These are phyloP conservation scores for Ophiocordyceps camponoti-saundersi DNA, from an alignment of 2,329 filamentous ascomycete species.

Conservation along the genomic window DNA sequence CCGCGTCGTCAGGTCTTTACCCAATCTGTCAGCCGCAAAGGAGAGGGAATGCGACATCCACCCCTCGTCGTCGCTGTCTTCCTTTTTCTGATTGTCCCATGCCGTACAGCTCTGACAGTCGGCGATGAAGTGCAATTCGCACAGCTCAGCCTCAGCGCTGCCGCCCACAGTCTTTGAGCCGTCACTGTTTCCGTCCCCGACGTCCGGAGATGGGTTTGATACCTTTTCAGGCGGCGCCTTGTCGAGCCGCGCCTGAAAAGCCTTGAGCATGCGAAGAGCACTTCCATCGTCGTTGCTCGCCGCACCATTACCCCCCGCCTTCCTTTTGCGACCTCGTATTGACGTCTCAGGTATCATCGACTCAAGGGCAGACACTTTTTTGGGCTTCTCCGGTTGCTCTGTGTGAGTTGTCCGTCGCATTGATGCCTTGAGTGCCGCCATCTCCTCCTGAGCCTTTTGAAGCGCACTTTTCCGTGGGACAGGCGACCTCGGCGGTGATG, in stretches of 20 bases:
- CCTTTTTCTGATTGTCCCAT: slow-evolving; percentile 54
- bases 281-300: slow-evolving; percentile 41
- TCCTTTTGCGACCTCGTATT: slow-evolving; percentile 52
- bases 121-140: slow-evolving; percentile 89
- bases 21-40: slow-evolving; percentile 77
- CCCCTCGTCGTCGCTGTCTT: slow-evolving; percentile 44
- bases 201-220: slow-evolving; percentile 18
- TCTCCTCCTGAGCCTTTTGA: slow-evolving; percentile 62
- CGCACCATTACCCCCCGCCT: slow-evolving; percentile 35
- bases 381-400: slow-evolving; percentile 37
- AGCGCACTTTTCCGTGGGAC: slow-evolving; percentile 32
- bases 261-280: slow-evolving; percentile 54
- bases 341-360: slow-evolving; percentile 58
- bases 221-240: slow-evolving; percentile 26
- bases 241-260: slow-evolving; percentile 66
- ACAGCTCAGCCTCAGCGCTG: slow-evolving; percentile 53
- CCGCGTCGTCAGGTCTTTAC: slow-evolving; percentile 83
- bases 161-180: slow-evolving; percentile 19
- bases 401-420: slow-evolving; percentile 50
- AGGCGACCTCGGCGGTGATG: slow-evolving; percentile 7
- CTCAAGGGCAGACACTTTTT: slow-evolving; percentile 47
- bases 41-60: slow-evolving; percentile 81
- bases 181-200: slow-evolving; percentile 12
- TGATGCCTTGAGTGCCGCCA: slow-evolving; percentile 63
- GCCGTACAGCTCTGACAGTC: slow-evolving; percentile 83